These are phyloP conservation scores for Kalmusia sp. DNA, from an alignment of 2,329 filamentous ascomycete genomes.

Conservation along the genomic window DNA sequence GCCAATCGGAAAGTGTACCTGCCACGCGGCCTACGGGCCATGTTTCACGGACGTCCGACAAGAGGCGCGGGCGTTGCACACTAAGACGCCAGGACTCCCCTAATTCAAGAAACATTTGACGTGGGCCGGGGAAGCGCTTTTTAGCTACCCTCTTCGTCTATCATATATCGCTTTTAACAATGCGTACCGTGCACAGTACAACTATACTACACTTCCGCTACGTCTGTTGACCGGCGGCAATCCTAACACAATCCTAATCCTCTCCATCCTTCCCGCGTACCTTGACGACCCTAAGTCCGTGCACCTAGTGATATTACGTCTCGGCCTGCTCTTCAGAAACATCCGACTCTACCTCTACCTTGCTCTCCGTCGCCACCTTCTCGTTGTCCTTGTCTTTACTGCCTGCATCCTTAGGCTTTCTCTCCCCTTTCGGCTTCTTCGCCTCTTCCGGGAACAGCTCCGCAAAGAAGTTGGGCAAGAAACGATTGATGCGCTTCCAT, in stretches of 20 bases:
- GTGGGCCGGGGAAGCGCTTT: too few relatives aligned
- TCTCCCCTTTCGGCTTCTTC: slow-evolving; percentile 32
- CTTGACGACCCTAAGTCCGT: background rate
- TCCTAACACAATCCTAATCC: background rate
- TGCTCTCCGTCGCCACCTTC: slow-evolving; percentile 16
- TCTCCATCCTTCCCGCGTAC: background rate
- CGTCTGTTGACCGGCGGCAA: background rate
- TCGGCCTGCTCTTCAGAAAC: slow-evolving; percentile 6
- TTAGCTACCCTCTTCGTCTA: too few relatives aligned
- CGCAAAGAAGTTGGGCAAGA: slow-evolving; percentile 65
- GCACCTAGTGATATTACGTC: background rate
- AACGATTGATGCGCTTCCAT: slow-evolving; percentile 64
- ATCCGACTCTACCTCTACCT: slow-evolving; percentile 3
- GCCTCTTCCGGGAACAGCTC: slow-evolving; percentile 64
- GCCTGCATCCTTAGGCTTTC: slow-evolving; percentile 23
- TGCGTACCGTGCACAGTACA: slow-evolving; percentile 1
- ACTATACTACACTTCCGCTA: slow-evolving; percentile 3
- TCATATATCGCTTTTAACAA: too few relatives aligned
- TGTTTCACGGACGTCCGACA: background rate
- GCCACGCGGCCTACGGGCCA: background rate
- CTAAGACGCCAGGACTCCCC: background rate
- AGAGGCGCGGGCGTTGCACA: background rate
- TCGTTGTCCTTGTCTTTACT: slow-evolving; percentile 21
- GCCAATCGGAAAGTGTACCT: background rate
- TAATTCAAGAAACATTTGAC: too few relatives aligned